Conservation (phyloP, 805 yeast species). For the Cyberlindnera galapagoensis region DNA sequence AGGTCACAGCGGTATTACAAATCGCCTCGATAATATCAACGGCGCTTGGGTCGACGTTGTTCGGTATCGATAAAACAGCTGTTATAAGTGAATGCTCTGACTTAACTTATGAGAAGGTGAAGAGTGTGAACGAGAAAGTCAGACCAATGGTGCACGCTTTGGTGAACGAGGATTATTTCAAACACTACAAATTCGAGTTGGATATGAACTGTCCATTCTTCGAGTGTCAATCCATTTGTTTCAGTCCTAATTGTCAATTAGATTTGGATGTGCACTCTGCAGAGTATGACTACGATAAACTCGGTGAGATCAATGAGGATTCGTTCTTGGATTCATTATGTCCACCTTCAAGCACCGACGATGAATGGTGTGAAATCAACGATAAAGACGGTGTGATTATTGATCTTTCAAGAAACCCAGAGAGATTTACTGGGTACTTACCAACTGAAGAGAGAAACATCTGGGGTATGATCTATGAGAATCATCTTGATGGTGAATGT, state of each 20-base stretch:
- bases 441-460: slow-evolving; percentile 89
- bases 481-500: slow-evolving; percentile 55
- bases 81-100: slow-evolving; percentile 29
- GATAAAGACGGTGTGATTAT: slow-evolving; percentile 74
- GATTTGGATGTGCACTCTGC: slow-evolving; percentile 25
- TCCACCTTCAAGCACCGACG: slow-evolving; percentile 18
- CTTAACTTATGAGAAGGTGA: slow-evolving; percentile 40
- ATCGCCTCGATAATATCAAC: slow-evolving; percentile 1
- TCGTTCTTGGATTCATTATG: slow-evolving; percentile 34
- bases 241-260: slow-evolving; percentile 24
- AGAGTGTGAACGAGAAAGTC: slow-evolving; percentile 43
- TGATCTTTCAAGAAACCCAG: slow-evolving; percentile 83
- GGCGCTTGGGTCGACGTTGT: slow-evolving; percentile 11
- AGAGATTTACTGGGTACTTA: slow-evolving; percentile 92
- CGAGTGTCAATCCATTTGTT: slow-evolving; percentile 51
- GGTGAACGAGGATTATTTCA: slow-evolving; percentile 74
- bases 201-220: slow-evolving; percentile 81
- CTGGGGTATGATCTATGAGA: slow-evolving; percentile 89
- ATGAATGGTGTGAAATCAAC: slow-evolving; percentile 65
- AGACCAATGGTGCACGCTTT: slow-evolving; percentile 52
- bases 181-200: slow-evolving; percentile 62
- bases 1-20: no score
- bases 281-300: slow-evolving; percentile 29
- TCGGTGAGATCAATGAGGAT: slow-evolving; percentile 35
- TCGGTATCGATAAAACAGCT: slow-evolving; percentile 13